phyloP scores from a whole-genome alignment of 805 yeast species.

The Saturnispora saitoi region DNA sequence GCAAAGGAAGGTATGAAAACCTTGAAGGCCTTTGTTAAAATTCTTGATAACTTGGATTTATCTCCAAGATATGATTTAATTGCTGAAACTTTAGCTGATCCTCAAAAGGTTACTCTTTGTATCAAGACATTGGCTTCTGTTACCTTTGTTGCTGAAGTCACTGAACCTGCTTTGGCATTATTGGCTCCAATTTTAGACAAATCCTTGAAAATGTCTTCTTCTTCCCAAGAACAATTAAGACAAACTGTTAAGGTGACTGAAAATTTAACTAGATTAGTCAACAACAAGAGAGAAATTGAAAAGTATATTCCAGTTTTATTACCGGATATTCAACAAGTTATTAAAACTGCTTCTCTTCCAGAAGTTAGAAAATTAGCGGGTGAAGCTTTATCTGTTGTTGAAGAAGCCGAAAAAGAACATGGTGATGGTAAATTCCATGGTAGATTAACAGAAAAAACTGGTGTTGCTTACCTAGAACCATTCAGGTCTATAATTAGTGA shows the following conservation, averaged over 20 bases:
- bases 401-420: constrained; percentile 66
- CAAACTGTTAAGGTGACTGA: constrained; percentile 95
- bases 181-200: constrained; percentile 88
- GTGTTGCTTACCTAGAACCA: constrained; percentile 35
- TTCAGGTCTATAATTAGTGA: constrained; percentile 28
- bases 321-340: constrained; percentile 90
- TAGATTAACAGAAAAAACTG: constrained; percentile 50
- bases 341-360: constrained; percentile 84
- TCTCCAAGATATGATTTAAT: constrained; percentile 77
- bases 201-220: constrained; percentile 77
- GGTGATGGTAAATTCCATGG: constrained; percentile 72
- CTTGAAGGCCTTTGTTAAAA: constrained; percentile 61
- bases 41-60: constrained; percentile 87
- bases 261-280: constrained; percentile 89
- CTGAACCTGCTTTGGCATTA: constrained; percentile 87
- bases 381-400: constrained; percentile 75
- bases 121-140: constrained; percentile 85
- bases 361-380: constrained; percentile 91
- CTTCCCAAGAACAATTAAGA: constrained; percentile 93
- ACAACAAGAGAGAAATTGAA: constrained; percentile 87
- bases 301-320: constrained; percentile 73
- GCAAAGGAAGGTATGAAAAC: constrained; percentile 76
- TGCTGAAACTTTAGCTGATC: constrained; percentile 84
- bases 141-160: constrained; percentile 96
- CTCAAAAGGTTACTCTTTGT: constrained; percentile 79